These are phyloP conservation scores for Aspergillus taichungensis DNA, from an alignment of 495 filamentous ascomycete species.

Conservation along the genomic window DNA sequence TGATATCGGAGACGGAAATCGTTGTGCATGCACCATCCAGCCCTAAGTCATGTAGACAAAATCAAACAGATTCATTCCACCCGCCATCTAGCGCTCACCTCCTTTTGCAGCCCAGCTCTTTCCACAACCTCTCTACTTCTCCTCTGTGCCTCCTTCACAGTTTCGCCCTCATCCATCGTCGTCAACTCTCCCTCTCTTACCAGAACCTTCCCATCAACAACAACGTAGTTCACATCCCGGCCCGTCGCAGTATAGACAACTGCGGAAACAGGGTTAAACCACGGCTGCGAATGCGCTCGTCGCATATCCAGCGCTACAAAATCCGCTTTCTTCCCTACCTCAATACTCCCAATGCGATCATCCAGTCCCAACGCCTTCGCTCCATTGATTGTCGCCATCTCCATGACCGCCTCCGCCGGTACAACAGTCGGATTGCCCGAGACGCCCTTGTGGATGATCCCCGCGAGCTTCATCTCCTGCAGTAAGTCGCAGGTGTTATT, in stretches of 20 bases:
- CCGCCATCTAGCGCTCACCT: slow-evolving; percentile 33
- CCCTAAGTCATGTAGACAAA: no score
- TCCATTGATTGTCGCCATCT: slow-evolving; percentile 45
- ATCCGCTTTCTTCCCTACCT: slow-evolving; percentile 47
- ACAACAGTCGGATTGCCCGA: slow-evolving; percentile 37
- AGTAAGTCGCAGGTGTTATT: slow-evolving; percentile 43
- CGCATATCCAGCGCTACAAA: slow-evolving; percentile 41
- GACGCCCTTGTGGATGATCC: slow-evolving; percentile 42
- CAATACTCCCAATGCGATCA: slow-evolving; percentile 38
- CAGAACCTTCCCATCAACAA: slow-evolving; percentile 38
- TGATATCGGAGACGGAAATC: background rate
- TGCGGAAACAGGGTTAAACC: slow-evolving; percentile 34
- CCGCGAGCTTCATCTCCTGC: slow-evolving; percentile 44
- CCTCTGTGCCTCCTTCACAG: slow-evolving; percentile 25
- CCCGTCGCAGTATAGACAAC: slow-evolving; percentile 42
- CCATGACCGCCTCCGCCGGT: slow-evolving; percentile 39
- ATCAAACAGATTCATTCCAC: background rate
- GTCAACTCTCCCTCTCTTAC: slow-evolving; percentile 27
- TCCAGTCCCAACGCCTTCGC: slow-evolving; percentile 43
- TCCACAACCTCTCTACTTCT: slow-evolving; percentile 32
- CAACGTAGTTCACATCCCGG: slow-evolving; percentile 38
- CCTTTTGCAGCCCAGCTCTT: slow-evolving; percentile 29
- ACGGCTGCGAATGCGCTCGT: slow-evolving; percentile 24
- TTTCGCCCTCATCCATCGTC: slow-evolving; percentile 27
- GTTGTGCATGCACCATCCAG: no score